A percentile compares a stretch with the other conserved stretches of the same genome.
Evolutionary conservation across 2,329 filamentous ascomycete species (phyloP).

Genomic region (Neonectria coccinea): DNA sequence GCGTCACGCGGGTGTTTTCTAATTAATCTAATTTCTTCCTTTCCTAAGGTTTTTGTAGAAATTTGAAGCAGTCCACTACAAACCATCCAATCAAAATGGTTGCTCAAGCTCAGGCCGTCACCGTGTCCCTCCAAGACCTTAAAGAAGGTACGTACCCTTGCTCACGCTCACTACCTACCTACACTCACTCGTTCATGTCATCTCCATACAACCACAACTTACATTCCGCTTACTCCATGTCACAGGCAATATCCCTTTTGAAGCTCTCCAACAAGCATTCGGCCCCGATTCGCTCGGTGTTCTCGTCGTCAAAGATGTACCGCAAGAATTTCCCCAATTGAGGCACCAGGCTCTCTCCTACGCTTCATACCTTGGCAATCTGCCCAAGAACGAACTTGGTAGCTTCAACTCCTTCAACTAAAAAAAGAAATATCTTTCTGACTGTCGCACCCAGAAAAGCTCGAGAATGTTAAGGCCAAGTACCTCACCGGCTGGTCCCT

Average conservation of each 20-base stretch:
- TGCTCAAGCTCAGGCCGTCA: conserved; percentile 65
- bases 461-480: conserved; percentile 71
- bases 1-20: neutral
- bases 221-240: neutral
- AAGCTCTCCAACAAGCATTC: conserved; percentile 81
- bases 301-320: conserved; percentile 90
- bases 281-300: conserved; percentile 92
- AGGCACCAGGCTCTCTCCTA: conserved; percentile 83
- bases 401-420: conserved; percentile 41
- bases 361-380: conserved; percentile 87
- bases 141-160: conserved; percentile 61
- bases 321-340: conserved; percentile 76
- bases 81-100: conserved; percentile 51
- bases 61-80: neutral
- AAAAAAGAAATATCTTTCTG: neutral
- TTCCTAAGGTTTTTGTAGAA: neutral
- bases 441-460: conserved; percentile 55
- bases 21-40: neutral
- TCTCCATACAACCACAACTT: conserved; percentile 26
- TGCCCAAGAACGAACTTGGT: conserved; percentile 79
- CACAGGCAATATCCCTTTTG: conserved; percentile 74
- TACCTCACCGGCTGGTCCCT: conserved; percentile 82
- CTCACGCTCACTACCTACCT: conserved; percentile 1
- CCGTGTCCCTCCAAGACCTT: conserved; percentile 72
- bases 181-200: conserved; percentile 6